Conservation (phyloP, 2,329 filamentous ascomycete species). For the Emergomyces orientalis region DNA sequence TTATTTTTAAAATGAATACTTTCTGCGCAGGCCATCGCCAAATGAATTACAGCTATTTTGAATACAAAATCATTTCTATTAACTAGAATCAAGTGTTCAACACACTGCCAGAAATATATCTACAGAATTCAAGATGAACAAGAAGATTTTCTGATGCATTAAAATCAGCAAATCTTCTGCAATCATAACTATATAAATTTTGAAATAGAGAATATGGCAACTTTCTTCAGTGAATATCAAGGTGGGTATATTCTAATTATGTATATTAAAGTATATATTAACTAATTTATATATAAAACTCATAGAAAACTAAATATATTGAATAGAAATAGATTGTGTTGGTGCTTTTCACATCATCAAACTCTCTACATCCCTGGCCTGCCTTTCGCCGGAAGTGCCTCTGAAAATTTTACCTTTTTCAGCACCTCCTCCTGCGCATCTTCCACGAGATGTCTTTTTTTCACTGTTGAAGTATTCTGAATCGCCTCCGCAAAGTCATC, state of each 20-base stretch:
- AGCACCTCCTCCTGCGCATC: not conserved
- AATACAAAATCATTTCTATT: not conserved
- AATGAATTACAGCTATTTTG: not conserved
- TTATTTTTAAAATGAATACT: too few species aligned
- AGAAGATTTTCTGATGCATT: too few species aligned
- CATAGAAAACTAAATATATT: not conserved
- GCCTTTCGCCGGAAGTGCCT: not conserved
- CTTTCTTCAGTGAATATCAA: not conserved
- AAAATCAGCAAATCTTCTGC: not conserved
- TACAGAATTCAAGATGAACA: too few species aligned
- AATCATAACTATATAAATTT: not conserved
- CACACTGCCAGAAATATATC: too few species aligned
- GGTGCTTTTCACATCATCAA: not conserved
- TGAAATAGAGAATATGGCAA: not conserved
- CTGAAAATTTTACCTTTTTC: not conserved
- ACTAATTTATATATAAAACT: not conserved
- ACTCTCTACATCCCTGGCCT: not conserved
- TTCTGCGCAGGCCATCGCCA: too few species aligned
- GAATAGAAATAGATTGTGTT: not conserved
- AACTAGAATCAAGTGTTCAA: too few species aligned
- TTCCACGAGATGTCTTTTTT: not conserved
- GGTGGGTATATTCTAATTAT: not conserved
- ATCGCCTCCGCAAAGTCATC: too few species aligned
- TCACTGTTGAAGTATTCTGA: too few species aligned
- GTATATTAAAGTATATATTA: not conserved